phyloP scores from a whole-genome alignment of 208 protist genomes.

The Trypanosoma melophagium region DNA sequence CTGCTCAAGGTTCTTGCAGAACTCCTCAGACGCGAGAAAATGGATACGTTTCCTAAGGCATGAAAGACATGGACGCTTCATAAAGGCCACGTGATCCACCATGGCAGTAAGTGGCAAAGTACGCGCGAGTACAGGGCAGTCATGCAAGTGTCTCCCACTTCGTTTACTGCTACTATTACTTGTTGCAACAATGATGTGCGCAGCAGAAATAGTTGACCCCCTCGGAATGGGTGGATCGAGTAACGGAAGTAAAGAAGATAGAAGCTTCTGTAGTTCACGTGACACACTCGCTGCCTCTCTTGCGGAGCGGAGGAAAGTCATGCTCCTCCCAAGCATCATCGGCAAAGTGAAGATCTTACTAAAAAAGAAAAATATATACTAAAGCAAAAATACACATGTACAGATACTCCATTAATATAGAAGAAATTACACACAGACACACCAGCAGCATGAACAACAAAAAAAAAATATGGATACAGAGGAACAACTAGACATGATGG shows the following conservation, averaged over 20 bases:
- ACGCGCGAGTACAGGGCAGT: slow-evolving; percentile 60
- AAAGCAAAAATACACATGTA: background rate
- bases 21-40: slow-evolving; percentile 68
- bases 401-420: background rate
- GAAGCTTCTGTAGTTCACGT: slow-evolving; percentile 27
- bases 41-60: slow-evolving; percentile 67
- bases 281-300: slow-evolving; percentile 10
- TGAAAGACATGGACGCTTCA: slow-evolving; percentile 43
- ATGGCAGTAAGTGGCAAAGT: slow-evolving; percentile 47
- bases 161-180: slow-evolving; percentile 16
- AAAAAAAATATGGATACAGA: too few species aligned
- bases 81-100: slow-evolving; percentile 42
- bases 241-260: slow-evolving; percentile 27
- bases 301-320: slow-evolving; percentile 6
- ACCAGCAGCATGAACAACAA: too few species aligned
- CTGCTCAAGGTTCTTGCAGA: slow-evolving; percentile 57
- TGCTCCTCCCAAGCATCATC: slow-evolving; percentile 12
- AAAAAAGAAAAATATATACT: background rate
- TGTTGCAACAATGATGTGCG: slow-evolving; percentile 31
- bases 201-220: slow-evolving; percentile 32
- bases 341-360: background rate
- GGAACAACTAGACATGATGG: too few species aligned
- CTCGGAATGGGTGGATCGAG: slow-evolving; percentile 42
- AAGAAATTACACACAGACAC: background rate
- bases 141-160: slow-evolving; percentile 18